phyloP scores from a whole-genome alignment of 2,329 filamentous ascomycete species.

The Alternaria consortialis region DNA sequence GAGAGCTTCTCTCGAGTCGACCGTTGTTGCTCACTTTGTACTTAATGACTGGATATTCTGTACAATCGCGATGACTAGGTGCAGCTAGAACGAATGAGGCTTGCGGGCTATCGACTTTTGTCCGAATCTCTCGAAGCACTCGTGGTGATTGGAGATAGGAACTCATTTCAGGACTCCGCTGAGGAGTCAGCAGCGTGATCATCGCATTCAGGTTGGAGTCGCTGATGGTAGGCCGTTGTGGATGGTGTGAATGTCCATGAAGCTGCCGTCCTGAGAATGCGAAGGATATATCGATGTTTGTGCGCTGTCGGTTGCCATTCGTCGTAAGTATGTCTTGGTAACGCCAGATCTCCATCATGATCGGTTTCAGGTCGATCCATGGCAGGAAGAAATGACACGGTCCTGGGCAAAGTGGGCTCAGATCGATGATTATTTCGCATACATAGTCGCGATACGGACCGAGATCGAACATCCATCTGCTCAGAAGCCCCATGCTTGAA shows the following conservation, averaged over 20 bases:
- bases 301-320: neutral
- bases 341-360: conserved; percentile 1
- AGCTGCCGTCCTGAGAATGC: neutral
- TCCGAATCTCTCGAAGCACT: neutral
- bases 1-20: neutral
- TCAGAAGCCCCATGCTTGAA: neutral
- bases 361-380: neutral
- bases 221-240: neutral
- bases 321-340: neutral
- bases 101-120: neutral
- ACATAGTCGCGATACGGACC: neutral
- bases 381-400: neutral
- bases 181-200: neutral
- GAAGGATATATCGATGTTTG: neutral
- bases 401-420: neutral
- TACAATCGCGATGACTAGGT: neutral
- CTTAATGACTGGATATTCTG: neutral
- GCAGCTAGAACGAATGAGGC: neutral
- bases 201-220: neutral
- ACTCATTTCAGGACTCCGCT: neutral
- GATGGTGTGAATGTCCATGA: neutral
- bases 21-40: neutral
- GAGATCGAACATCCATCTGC: neutral
- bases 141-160: neutral
- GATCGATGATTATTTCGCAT: neutral